These are phyloP conservation scores for Termitomyces heimii DNA, from an alignment of 768 basidiomycete genomes.

Conservation along the genomic window DNA sequence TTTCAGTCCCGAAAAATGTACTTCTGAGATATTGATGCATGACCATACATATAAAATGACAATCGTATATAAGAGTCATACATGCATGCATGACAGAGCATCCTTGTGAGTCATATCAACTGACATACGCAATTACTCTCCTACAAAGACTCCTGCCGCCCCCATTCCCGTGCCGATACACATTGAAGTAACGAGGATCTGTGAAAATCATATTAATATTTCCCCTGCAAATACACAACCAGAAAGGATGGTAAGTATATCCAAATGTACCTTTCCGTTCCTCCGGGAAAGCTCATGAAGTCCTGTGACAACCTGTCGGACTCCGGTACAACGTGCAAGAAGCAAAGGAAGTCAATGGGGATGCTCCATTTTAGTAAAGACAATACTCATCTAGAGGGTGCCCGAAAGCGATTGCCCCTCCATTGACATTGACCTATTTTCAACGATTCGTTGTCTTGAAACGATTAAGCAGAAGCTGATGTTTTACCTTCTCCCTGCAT, in stretches of 20 bases:
- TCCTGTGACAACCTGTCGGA: constrained; percentile 80
- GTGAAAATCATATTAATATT: background rate
- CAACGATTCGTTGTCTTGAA: background rate
- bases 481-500: constrained; percentile 30
- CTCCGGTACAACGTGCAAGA: constrained; percentile 70
- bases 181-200: constrained; percentile 87
- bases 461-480: background rate
- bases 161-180: constrained; percentile 92
- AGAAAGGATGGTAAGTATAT: constrained; percentile 1
- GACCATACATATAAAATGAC: background rate
- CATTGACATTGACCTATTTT: constrained; percentile 74
- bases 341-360: background rate
- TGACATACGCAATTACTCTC: constrained; percentile 30
- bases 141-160: constrained; percentile 71
- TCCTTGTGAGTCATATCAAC: no score
- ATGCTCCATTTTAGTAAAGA: background rate
- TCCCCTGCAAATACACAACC: background rate
- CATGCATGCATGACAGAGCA: background rate
- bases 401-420: constrained; percentile 85
- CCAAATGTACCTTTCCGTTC: constrained; percentile 50
- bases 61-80: background rate
- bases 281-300: constrained; percentile 67
- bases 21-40: no score
- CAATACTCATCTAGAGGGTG: constrained; percentile 71
- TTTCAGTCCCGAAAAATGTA: background rate